These are phyloP conservation scores for Apophysomyces ossiformis DNA, from an alignment of 371 early-diverging fungal species.

Conservation along the genomic window DNA sequence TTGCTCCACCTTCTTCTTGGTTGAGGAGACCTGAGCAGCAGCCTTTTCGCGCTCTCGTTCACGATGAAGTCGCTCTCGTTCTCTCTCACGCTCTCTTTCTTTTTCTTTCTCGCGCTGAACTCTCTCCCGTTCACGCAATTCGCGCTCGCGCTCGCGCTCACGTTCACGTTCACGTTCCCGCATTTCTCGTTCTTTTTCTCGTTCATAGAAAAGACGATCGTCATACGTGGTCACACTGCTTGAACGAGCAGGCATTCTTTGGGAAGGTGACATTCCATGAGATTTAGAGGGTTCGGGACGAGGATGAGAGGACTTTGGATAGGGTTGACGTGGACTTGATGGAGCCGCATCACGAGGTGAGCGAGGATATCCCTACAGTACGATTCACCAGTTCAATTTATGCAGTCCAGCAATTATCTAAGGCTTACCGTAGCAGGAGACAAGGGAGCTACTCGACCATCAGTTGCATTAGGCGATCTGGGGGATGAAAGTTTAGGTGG, in stretches of 20 bases:
- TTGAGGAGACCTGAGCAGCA: constrained; percentile 34
- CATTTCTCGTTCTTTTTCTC: constrained; percentile 16
- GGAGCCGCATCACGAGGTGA: constrained; percentile 20
- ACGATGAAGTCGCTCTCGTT: constrained; percentile 18
- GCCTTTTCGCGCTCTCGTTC: constrained; percentile 46
- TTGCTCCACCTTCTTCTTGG: constrained; percentile 64
- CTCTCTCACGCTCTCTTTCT: constrained; percentile 37
- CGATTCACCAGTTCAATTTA: not conserved
- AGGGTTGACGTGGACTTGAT: constrained; percentile 13
- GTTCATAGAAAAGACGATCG: constrained; percentile 13
- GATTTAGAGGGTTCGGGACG: constrained; percentile 41
- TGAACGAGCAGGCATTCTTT: constrained; percentile 12
- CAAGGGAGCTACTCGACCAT: constrained; percentile 17
- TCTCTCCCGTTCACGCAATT: constrained; percentile 14
- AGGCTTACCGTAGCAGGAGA: constrained; percentile 30
- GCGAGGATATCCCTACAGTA: constrained; percentile 18
- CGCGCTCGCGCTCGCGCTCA: constrained; percentile 26
- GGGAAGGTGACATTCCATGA: constrained; percentile 19
- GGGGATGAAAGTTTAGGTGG: constrained; percentile 14
- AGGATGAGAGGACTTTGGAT: constrained; percentile 22
- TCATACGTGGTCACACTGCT: constrained; percentile 23
- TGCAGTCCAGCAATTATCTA: not conserved
- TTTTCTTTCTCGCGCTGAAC: constrained; percentile 24
- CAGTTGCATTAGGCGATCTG: not conserved
- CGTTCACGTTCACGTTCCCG: constrained; percentile 28